Conservation (phyloP, 2,329 filamentous ascomycete genomes). For the Epichloe brachyelytri region DNA sequence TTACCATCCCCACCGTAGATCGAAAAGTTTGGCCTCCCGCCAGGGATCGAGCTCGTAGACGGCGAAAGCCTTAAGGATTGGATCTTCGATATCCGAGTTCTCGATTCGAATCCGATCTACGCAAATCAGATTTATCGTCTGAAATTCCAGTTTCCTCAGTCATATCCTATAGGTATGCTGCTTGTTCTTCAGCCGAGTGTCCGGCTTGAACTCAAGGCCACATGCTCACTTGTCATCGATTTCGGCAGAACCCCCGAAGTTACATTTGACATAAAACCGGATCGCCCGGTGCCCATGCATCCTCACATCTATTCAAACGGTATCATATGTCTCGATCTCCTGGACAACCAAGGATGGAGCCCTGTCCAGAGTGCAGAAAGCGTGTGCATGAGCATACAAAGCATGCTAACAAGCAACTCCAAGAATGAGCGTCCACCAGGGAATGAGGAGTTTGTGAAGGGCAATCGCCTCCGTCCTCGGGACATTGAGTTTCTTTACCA, state of each 20-base stretch:
- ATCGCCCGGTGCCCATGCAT: slow-evolving; percentile 74
- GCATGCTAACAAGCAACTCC: slow-evolving; percentile 92
- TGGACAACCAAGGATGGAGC: slow-evolving; percentile 81
- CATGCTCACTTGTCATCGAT: background rate
- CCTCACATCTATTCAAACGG: slow-evolving; percentile 98
- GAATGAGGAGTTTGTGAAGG: slow-evolving; percentile 76
- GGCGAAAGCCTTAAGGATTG: slow-evolving; percentile 65
- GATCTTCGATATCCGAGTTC: slow-evolving; percentile 81
- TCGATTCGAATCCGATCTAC: slow-evolving; percentile 87
- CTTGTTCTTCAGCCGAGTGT: background rate
- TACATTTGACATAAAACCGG: slow-evolving; percentile 58
- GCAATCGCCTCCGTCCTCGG: slow-evolving; percentile 64
- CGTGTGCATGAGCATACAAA: slow-evolving; percentile 93
- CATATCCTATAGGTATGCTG: slow-evolving; percentile 78
- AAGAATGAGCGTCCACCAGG: slow-evolving; percentile 84
- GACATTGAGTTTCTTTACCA: slow-evolving; percentile 94
- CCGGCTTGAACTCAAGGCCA: background rate
- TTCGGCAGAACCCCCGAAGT: slow-evolving; percentile 81
- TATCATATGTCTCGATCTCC: slow-evolving; percentile 92
- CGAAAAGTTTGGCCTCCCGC: slow-evolving; percentile 40
- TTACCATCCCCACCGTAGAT: slow-evolving; percentile 28
- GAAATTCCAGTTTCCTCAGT: slow-evolving; percentile 71
- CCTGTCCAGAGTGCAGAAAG: slow-evolving; percentile 96
- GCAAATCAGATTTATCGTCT: slow-evolving; percentile 66
- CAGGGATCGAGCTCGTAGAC: slow-evolving; percentile 69